phyloP scores from a whole-genome alignment of 305 asterid genomes.

The Solanum hybrid region DNA sequence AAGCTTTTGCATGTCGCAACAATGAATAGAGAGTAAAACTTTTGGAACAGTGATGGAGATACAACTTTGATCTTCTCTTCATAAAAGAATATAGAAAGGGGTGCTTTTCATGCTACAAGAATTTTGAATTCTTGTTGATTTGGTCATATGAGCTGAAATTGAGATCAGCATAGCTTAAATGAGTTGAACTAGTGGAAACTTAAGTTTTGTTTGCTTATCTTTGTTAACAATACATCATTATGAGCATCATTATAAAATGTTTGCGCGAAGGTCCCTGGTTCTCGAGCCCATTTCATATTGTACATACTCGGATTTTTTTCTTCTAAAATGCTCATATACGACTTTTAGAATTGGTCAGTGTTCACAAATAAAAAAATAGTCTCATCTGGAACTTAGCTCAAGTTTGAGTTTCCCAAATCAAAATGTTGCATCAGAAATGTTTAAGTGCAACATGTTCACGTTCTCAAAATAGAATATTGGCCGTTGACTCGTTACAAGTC shows the following conservation, averaged over 20 bases:
- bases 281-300: neutral
- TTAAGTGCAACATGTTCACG: neutral
- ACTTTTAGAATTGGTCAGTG: neutral
- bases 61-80: neutral
- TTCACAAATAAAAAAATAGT: neutral
- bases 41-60: neutral
- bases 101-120: neutral
- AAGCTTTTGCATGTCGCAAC: neutral
- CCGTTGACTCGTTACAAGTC: neutral
- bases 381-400: neutral
- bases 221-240: neutral
- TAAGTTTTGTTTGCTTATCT: neutral
- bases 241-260: neutral
- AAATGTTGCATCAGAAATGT: neutral
- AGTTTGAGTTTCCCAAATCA: neutral
- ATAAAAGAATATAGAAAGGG: neutral
- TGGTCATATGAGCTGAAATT: neutral
- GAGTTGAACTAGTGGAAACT: neutral
- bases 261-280: neutral
- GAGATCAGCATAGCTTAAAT: neutral
- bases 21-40: neutral
- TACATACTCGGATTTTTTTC: neutral
- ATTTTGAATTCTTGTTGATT: neutral
- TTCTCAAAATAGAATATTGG: slow-evolving; percentile 3
- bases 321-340: neutral